Percentiles rank a stretch among this genome's conserved stretches.
These are phyloP conservation scores for Rosa hybrid DNA, from an alignment of 331 rosid species.

Conservation along the genomic window DNA sequence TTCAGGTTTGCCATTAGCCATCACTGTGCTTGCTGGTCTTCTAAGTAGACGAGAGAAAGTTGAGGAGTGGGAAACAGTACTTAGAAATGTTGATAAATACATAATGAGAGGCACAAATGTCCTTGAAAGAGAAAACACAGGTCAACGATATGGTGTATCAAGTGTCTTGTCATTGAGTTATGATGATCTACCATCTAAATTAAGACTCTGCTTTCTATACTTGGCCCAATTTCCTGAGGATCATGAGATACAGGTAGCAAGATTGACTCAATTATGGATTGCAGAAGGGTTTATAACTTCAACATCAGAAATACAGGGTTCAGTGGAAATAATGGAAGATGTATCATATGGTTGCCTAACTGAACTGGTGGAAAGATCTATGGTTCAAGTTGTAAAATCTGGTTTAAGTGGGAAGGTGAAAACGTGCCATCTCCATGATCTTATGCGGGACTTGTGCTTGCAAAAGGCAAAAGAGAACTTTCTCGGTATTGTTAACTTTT, in stretches of 20 bases:
- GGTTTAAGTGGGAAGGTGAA: neutral
- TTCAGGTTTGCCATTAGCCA: neutral
- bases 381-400: neutral
- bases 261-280: neutral
- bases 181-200: neutral
- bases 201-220: neutral
- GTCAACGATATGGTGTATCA: neutral
- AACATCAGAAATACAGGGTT: neutral
- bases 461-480: neutral
- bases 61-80: neutral
- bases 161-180: neutral
- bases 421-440: neutral
- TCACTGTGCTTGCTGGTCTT: neutral
- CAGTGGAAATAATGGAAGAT: neutral
- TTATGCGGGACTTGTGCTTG: constrained; percentile 19
- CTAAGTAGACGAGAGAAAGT: neutral
- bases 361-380: neutral
- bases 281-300: neutral
- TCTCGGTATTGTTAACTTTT: neutral
- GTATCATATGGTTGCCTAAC: neutral
- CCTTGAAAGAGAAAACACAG: neutral
- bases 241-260: neutral
- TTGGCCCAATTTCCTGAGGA: neutral
- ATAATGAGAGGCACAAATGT: neutral
- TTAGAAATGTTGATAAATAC: neutral